Percentiles rank a stretch among this genome's conserved stretches.
Evolutionary conservation across 2,329 filamentous ascomycete genomes (phyloP).

Genomic region (Penicillium sp.): DNA sequence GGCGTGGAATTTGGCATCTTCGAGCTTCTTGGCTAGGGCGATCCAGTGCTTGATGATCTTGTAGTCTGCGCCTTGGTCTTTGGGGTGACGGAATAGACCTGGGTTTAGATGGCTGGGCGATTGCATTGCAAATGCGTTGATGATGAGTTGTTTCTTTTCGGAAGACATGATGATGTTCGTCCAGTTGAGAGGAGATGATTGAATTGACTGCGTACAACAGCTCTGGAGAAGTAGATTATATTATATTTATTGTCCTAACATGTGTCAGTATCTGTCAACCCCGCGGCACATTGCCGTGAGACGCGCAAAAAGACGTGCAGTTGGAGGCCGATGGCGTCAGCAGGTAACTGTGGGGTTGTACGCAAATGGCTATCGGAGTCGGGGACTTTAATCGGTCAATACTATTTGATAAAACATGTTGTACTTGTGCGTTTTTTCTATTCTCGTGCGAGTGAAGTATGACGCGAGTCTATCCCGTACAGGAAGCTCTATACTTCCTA

Average conservation of each 20-base stretch:
- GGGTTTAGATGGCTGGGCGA: conserved; percentile 47
- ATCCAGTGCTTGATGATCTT: conserved; percentile 48
- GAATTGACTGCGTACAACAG: not conserved
- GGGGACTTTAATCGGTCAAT: not conserved
- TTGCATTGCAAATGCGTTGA: conserved; percentile 50
- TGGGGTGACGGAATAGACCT: conserved; percentile 38
- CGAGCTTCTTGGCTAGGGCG: conserved; percentile 46
- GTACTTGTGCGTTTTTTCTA: not conserved
- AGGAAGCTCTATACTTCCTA: not conserved
- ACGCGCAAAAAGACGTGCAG: conserved; percentile 19
- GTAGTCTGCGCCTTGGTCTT: conserved; percentile 38
- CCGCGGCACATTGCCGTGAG: conserved; percentile 7
- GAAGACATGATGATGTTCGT: not conserved
- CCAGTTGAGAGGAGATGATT: too few relatives aligned
- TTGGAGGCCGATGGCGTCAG: conserved; percentile 27
- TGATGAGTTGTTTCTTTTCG: conserved; percentile 40
- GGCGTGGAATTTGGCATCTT: conserved; percentile 49
- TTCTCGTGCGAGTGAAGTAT: not conserved
- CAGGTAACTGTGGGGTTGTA: not conserved
- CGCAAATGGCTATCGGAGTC: not conserved
- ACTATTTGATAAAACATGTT: not conserved
- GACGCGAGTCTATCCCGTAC: not conserved
- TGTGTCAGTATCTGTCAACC: conserved; percentile 3
- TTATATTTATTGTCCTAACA: conserved; percentile 5
- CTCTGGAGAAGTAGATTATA: not conserved